These are phyloP conservation scores for Rhipidocladum racemiflorum DNA, from an alignment of 176 grass and related monocot genomes.

Conservation along the genomic window DNA sequence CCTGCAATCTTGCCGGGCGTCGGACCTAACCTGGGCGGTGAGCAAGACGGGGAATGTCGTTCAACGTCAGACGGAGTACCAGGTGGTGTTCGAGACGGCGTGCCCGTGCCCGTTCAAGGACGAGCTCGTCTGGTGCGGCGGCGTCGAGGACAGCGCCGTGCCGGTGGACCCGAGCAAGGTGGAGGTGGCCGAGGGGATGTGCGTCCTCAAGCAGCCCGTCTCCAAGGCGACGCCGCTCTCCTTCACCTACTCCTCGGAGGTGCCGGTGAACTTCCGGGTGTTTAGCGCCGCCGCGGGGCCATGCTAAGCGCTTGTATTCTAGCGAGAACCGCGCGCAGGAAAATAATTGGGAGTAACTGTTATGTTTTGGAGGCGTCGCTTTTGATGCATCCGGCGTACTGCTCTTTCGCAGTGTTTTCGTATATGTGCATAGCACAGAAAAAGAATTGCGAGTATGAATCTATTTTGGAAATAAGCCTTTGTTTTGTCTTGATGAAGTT, in stretches of 20 bases:
- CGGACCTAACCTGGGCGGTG: too few relatives aligned
- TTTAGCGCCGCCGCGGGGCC: background rate
- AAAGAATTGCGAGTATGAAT: too few relatives aligned
- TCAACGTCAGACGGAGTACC: constrained; percentile 39
- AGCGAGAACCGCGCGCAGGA: too few relatives aligned
- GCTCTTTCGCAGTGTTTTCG: too few relatives aligned
- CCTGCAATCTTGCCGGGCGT: too few relatives aligned
- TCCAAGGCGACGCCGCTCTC: background rate
- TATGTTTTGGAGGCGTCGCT: too few relatives aligned
- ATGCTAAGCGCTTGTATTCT: background rate
- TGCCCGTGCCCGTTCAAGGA: constrained; percentile 39
- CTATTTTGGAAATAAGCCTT: too few relatives aligned
- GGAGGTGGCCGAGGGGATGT: constrained; percentile 5
- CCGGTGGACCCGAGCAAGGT: constrained; percentile 21
- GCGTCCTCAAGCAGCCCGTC: constrained; percentile 17
- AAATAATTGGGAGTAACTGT: too few relatives aligned
- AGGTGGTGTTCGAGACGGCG: constrained; percentile 31
- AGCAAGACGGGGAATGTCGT: constrained; percentile 16
- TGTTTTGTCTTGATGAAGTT: too few relatives aligned
- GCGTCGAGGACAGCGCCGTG: constrained; percentile 43
- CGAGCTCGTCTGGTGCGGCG: constrained; percentile 39
- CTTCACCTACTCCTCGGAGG: constrained; percentile 10
- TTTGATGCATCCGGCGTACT: too few relatives aligned
- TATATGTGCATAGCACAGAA: too few relatives aligned
- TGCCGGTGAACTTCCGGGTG: constrained; percentile 17